Evolutionary conservation across 306 rosid genomes (phyloP).

Genomic region (Bauhinia variegata): DNA sequence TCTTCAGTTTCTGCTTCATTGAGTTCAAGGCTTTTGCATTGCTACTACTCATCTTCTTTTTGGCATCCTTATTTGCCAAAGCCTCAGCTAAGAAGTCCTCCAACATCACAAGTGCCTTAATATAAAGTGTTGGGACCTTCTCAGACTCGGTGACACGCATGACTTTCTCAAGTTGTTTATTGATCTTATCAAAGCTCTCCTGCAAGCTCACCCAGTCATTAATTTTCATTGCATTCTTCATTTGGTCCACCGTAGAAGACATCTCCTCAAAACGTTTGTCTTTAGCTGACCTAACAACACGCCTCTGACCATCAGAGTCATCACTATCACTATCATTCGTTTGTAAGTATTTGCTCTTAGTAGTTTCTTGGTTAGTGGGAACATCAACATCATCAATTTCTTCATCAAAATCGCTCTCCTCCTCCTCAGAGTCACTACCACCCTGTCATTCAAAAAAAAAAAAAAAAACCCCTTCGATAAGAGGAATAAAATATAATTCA

Average conservation of each 20-base stretch:
- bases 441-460: conserved; percentile 44
- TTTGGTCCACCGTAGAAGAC: conserved; percentile 83
- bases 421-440: conserved; percentile 80
- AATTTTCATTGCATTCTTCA: conserved; percentile 96
- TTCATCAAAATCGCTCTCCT: conserved; percentile 65
- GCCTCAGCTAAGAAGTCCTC: conserved; percentile 89
- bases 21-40: conserved; percentile 98
- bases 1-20: conserved; percentile 96
- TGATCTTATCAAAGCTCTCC: conserved; percentile 90
- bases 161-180: conserved; percentile 94
- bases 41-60: conserved; percentile 98
- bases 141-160: conserved; percentile 87
- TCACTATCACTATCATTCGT: conserved; percentile 69
- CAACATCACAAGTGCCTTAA: conserved; percentile 87
- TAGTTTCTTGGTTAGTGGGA: conserved; percentile 21
- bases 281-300: conserved; percentile 78
- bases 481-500: neutral
- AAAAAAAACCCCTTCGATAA: neutral
- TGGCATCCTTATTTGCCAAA: conserved; percentile 91
- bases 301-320: conserved; percentile 65
- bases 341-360: conserved; percentile 46
- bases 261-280: conserved; percentile 92
- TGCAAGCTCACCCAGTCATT: conserved; percentile 98
- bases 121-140: conserved; percentile 76
- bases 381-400: conserved; percentile 55